Percentiles rank a stretch among this genome's conserved stretches.
Conservation (phyloP, 2,329 filamentous ascomycete species). For the Domatiomyces globalis region DNA sequence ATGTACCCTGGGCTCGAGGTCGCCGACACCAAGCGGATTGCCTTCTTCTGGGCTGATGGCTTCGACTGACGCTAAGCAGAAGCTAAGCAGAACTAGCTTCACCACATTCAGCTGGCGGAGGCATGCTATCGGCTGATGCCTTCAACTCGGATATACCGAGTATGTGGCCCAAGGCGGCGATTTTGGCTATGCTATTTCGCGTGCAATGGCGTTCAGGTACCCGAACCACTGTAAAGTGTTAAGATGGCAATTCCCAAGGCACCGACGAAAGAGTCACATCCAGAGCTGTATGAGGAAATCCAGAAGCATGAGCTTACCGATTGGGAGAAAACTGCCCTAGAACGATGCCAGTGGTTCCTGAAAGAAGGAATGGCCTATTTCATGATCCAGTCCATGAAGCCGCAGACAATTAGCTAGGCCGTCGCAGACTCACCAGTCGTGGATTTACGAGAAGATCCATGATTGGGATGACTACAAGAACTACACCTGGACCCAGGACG, state of each 20-base stretch:
- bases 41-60: conserved; percentile 40
- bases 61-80: conserved; percentile 51
- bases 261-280: conserved; percentile 39
- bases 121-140: conserved; percentile 54
- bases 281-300: conserved; percentile 41
- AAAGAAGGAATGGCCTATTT: conserved; percentile 5
- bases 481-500: conserved; percentile 62
- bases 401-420: conserved; percentile 56
- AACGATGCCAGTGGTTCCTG: conserved; percentile 42
- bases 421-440: conserved; percentile 56
- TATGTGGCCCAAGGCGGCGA: conserved; percentile 53
- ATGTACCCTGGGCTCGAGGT: conserved; percentile 44
- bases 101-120: conserved; percentile 51
- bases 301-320: conserved; percentile 39
- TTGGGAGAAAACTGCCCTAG: conserved; percentile 38
- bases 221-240: conserved; percentile 40
- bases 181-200: conserved; percentile 52
- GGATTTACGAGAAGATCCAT: conserved; percentile 69
- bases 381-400: conserved; percentile 47
- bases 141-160: conserved; percentile 48
- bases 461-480: conserved; percentile 51
- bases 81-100: conserved; percentile 42
- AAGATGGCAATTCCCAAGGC: conserved; percentile 40
- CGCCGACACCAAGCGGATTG: conserved; percentile 45
- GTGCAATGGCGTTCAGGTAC: conserved; percentile 46